Percentiles rank a stretch among this genome's conserved stretches.
Evolutionary conservation across 1,284 basidiomycete species (phyloP).

Genomic region (Cryptococcus jaspeensis): DNA sequence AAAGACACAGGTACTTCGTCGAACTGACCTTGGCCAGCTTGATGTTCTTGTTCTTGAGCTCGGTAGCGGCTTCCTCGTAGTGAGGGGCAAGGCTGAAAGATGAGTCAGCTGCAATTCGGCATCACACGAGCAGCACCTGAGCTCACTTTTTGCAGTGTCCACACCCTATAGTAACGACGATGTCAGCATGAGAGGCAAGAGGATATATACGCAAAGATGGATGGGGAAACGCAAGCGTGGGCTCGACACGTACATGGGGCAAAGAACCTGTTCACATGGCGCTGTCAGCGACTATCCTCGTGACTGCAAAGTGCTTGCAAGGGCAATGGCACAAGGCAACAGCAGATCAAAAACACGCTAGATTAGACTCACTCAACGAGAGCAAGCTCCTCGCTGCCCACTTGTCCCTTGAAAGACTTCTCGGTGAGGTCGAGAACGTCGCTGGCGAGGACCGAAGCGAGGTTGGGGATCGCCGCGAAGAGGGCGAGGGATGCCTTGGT

Average conservation of each 20-base stretch:
- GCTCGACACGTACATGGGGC: conserved; percentile 47
- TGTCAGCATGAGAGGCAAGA: neutral
- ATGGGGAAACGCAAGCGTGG: conserved; percentile 39
- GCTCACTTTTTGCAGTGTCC: conserved; percentile 52
- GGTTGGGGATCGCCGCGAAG: conserved; percentile 26
- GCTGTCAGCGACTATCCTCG: neutral
- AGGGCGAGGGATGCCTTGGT: conserved; percentile 22
- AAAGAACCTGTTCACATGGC: conserved; percentile 36
- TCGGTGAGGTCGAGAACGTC: conserved; percentile 78
- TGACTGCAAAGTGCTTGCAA: neutral
- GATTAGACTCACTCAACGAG: conserved; percentile 73
- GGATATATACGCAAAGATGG: neutral
- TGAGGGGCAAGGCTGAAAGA: conserved; percentile 68
- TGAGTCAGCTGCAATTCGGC: neutral
- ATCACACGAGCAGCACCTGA: neutral
- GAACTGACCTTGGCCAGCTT: conserved; percentile 76
- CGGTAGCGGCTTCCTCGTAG: conserved; percentile 93
- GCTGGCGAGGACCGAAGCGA: conserved; percentile 32
- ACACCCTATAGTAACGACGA: conserved; percentile 37
- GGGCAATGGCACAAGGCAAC: neutral
- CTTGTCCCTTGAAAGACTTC: conserved; percentile 67
- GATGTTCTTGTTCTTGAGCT: conserved; percentile 80
- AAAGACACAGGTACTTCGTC: conserved; percentile 13
- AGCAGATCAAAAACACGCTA: neutral
- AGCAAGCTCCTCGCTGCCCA: conserved; percentile 71